A percentile compares a stretch with the other conserved stretches of the same genome.
These are phyloP conservation scores for Trapa bicornis DNA, from an alignment of 345 rosid genomes.

Conservation along the genomic window DNA sequence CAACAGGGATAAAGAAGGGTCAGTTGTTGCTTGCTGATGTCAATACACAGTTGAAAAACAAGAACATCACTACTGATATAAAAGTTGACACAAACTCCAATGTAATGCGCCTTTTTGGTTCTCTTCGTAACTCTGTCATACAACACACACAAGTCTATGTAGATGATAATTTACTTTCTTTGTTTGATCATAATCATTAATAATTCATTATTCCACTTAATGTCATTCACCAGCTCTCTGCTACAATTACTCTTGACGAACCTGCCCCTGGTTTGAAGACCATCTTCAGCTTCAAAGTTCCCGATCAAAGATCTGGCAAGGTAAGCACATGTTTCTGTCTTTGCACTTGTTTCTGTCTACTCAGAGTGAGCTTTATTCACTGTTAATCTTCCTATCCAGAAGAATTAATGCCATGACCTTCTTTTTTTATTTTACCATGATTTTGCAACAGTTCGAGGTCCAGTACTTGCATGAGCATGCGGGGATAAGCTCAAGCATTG, in stretches of 20 bases:
- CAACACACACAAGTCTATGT: not conserved
- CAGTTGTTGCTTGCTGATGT: slow-evolving; percentile 69
- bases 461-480: slow-evolving; percentile 82
- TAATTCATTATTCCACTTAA: not conserved
- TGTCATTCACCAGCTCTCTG: slow-evolving; percentile 32
- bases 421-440: not conserved
- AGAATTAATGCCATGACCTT: not conserved
- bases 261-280: slow-evolving; percentile 83
- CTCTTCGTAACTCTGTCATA: not conserved
- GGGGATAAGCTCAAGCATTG: slow-evolving; percentile 70
- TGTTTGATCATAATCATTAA: not conserved
- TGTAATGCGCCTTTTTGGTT: slow-evolving; percentile 16
- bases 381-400: not conserved
- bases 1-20: slow-evolving; percentile 68
- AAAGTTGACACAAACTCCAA: slow-evolving; percentile 74
- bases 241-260: slow-evolving; percentile 70
- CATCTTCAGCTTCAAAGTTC: slow-evolving; percentile 64
- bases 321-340: slow-evolving; percentile 13
- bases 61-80: slow-evolving; percentile 72
- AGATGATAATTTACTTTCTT: not conserved
- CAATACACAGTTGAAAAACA: slow-evolving; percentile 75
- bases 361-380: not conserved
- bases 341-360: not conserved
- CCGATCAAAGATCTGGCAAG: slow-evolving; percentile 95
- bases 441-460: slow-evolving; percentile 49